phyloP scores from a whole-genome alignment of 2,329 filamentous ascomycete genomes.

The Colletotrichum theobromicola region DNA sequence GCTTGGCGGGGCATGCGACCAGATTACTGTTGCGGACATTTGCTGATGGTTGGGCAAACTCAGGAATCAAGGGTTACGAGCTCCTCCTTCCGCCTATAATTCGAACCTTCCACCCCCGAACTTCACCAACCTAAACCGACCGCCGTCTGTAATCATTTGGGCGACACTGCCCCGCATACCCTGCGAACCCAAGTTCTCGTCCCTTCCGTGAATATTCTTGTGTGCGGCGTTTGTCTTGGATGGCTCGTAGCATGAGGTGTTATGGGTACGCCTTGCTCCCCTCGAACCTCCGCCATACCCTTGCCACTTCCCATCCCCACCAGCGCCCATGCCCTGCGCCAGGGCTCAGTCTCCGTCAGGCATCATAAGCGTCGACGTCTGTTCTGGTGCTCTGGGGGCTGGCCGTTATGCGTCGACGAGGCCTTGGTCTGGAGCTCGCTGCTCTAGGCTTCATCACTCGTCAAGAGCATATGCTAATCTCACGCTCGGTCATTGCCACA shows the following conservation, averaged over 20 bases:
- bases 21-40: constrained; percentile 1
- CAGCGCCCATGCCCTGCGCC: not conserved
- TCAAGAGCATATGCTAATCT: constrained; percentile 3
- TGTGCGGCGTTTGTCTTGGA: constrained; percentile 6
- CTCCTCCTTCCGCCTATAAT: constrained; percentile 1
- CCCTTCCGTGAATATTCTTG: constrained; percentile 3
- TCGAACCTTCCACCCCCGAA: constrained; percentile 6
- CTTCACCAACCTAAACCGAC: not conserved
- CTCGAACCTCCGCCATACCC: constrained; percentile 32
- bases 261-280: constrained; percentile 45
- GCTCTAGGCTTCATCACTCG: not conserved
- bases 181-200: not conserved
- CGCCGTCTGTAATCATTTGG: not conserved
- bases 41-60: constrained; percentile 20
- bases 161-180: not conserved
- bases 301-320: constrained; percentile 19
- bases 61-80: constrained; percentile 21
- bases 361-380: not conserved
- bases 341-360: not conserved
- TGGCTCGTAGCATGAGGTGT: constrained; percentile 36
- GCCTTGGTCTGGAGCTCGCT: not conserved
- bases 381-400: not conserved
- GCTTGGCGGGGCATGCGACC: not conserved
- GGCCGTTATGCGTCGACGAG: not conserved
- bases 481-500: constrained; percentile 30